These are phyloP conservation scores for Plasmopara muralis DNA, from an alignment of 352 stramenopile genomes.

Conservation along the genomic window DNA sequence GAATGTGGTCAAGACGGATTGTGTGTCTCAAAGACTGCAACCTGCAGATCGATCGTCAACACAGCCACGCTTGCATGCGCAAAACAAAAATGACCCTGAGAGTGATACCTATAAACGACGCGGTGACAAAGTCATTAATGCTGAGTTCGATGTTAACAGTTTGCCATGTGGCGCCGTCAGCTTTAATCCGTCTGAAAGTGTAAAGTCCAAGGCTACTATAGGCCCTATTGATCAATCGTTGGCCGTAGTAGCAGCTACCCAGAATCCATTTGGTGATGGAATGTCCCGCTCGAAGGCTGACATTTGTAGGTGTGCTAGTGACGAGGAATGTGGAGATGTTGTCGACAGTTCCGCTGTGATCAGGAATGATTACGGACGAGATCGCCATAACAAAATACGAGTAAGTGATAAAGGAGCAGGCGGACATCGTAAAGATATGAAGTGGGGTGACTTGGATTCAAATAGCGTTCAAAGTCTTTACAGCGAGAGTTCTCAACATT, in stretches of 20 bases:
- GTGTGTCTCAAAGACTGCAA: constrained; percentile 10
- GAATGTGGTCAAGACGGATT: constrained; percentile 12
- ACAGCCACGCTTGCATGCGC: too few species aligned
- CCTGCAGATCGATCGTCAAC: constrained; percentile 1
- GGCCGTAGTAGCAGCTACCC: constrained; percentile 12
- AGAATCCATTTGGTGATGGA: constrained; percentile 19
- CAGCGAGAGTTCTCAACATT: constrained; percentile 3
- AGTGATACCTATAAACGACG: background rate
- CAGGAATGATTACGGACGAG: constrained; percentile 3
- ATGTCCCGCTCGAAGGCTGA: background rate
- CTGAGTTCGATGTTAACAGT: background rate
- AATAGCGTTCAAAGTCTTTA: constrained; percentile 12
- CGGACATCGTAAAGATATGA: background rate
- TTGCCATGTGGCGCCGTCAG: constrained; percentile 3
- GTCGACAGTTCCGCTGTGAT: background rate
- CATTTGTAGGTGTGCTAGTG: background rate
- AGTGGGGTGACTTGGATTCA: constrained; percentile 6
- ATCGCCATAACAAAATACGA: constrained; percentile 1
- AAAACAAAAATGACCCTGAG: too few species aligned
- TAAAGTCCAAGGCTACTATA: constrained; percentile 8
- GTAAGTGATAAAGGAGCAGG: constrained; percentile 1
- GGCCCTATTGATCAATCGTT: constrained; percentile 17
- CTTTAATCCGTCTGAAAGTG: constrained; percentile 5
- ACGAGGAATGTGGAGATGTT: constrained; percentile 3
- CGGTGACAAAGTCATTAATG: background rate